Conservation (phyloP, 306 rosid genomes). For the Sindora glabra region DNA sequence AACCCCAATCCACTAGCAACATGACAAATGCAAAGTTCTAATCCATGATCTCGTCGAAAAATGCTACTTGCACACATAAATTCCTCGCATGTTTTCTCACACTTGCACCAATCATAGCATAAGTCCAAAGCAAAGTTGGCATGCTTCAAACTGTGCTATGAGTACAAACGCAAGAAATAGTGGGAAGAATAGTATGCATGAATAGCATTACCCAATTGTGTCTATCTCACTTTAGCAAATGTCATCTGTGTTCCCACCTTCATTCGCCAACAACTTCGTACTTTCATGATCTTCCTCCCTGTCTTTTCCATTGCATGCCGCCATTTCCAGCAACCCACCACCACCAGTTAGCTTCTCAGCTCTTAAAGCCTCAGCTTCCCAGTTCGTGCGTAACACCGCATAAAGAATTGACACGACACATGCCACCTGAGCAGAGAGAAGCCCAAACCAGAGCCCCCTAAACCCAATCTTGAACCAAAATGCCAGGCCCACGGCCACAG, state of each 20-base stretch:
- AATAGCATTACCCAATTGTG: no score
- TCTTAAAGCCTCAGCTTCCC: constrained; percentile 81
- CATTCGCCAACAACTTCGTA: constrained; percentile 30
- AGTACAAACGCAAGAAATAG: no score
- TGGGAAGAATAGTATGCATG: no score
- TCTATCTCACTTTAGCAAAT: constrained; percentile 32
- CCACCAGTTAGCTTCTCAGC: constrained; percentile 53
- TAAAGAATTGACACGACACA: constrained; percentile 69
- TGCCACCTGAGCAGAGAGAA: constrained; percentile 71
- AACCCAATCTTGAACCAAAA: constrained; percentile 71
- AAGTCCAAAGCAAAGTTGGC: no score
- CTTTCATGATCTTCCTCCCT: constrained; percentile 38
- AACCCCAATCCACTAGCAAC: neutral
- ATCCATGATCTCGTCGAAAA: no score
- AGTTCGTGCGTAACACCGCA: constrained; percentile 56
- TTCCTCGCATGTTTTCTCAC: no score
- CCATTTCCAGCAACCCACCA: constrained; percentile 48
- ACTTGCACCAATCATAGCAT: no score
- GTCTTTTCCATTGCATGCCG: constrained; percentile 1
- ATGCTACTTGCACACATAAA: no score
- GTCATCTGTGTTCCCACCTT: constrained; percentile 17
- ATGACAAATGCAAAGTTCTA: neutral
- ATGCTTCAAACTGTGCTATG: no score
- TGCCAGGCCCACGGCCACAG: constrained; percentile 75
- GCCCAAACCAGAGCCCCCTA: constrained; percentile 88